Base-by-base conservation (phyloP, 148 eudicot species). In the Rhododendron mucronatum region DNA sequence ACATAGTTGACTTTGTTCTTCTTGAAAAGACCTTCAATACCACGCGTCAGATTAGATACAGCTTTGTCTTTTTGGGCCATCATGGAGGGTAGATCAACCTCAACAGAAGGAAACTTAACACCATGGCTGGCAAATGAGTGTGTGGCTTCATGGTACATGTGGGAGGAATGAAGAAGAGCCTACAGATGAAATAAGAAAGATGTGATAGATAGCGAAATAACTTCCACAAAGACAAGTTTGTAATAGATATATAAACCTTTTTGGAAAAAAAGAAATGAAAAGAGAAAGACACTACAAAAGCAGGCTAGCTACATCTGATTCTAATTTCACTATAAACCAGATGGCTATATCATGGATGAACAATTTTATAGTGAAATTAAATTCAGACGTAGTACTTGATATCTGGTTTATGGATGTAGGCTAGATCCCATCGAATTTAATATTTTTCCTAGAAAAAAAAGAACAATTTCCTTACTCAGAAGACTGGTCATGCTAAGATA, bases 141-240 rank as follows among this genome's bases (percentile, higher is more conserved):
- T 81, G 89, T 91, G 73, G 99, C 99, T 91, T 96, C 98, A 88
- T 96, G 99, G 86, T 92, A 96, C 99, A 96, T 95, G 89, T 96
- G 99, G 63, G 99, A 95, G 37, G 98, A 96, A 89, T 95, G 99
- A 82, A 96, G 99, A 84, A 96, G 95, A 53, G 98, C 98, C 96
- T 96, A 74, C 78, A 5, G 44, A 35, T 35, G 39, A 74, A 35
- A 74, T 33, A 37, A 33, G n/a, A 37, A 74, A 45, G 45, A 35
- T 37, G 37, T 74, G 23, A 74, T 33, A 74, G 21, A 35, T 37
- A 37, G 37, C 18, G 41, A 33, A 74, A 74, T 12, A 69, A 69
- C 75, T 69, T 69, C 75, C 16, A 74, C 23, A 37, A 74, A 74
- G 23, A 74, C 2, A 74, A 35, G 78, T 15, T 35, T 4, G 18